phyloP scores from a whole-genome alignment of 2,329 filamentous ascomycete genomes.

The Colletotrichum siamense region DNA sequence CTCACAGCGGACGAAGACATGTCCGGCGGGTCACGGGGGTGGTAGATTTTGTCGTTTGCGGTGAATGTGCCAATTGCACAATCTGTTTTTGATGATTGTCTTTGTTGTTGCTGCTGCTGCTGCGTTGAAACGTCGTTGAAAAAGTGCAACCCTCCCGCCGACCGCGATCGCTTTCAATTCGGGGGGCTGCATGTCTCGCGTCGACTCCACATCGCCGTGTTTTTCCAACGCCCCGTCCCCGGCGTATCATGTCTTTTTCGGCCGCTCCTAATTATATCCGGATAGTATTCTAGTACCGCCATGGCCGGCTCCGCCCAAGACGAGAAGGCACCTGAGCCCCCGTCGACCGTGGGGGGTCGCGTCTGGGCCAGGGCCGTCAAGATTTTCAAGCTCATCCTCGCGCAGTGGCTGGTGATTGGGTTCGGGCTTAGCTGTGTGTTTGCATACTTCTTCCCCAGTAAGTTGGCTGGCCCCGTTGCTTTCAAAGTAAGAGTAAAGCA shows the following conservation, averaged over 20 bases:
- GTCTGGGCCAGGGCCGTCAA: neutral
- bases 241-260: neutral
- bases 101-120: neutral
- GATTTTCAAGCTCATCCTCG: constrained; percentile 42
- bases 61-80: neutral
- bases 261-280: neutral
- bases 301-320: constrained; percentile 7
- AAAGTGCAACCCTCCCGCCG: neutral
- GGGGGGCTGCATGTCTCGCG: neutral
- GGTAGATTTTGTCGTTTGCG: neutral
- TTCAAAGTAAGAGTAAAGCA: neutral
- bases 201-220: neutral
- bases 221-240: neutral
- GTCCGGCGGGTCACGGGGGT: neutral
- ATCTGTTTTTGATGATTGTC: neutral
- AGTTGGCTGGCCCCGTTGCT: constrained; percentile 20
- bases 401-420: constrained; percentile 71
- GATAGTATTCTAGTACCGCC: neutral
- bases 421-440: constrained; percentile 60
- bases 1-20: constrained; percentile 12
- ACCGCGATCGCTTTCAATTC: neutral
- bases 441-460: constrained; percentile 49
- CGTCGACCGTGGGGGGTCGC: neutral
- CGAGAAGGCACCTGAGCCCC: neutral
- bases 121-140: neutral